phyloP scores from a whole-genome alignment of 345 rosid species.

The Rhizophora apiculata region DNA sequence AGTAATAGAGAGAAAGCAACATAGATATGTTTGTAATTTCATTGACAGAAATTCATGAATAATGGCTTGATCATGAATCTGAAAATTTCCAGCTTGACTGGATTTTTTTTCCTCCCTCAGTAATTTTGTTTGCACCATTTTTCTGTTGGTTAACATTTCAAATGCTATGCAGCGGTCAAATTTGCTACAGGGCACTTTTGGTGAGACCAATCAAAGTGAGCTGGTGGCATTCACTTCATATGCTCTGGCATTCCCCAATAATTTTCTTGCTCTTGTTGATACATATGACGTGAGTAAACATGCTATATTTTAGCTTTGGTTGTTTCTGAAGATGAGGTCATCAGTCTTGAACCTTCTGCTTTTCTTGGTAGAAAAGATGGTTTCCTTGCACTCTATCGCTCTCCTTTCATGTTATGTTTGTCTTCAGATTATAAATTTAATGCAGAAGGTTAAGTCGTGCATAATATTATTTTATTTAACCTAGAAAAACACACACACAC shows the following conservation, averaged over 20 bases:
- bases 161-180: constrained; percentile 54
- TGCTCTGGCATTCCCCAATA: constrained; percentile 84
- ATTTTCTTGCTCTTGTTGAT: constrained; percentile 87
- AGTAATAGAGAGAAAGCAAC: too few species aligned
- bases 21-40: too few species aligned
- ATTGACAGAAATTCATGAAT: not conserved
- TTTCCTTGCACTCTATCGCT: not conserved
- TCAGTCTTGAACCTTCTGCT: constrained; percentile 1
- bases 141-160: constrained; percentile 16
- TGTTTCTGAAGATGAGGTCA: not conserved
- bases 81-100: not conserved
- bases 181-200: constrained; percentile 47
- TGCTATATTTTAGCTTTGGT: not conserved
- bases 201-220: constrained; percentile 92
- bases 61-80: not conserved
- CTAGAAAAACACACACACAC: not conserved
- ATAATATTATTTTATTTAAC: not conserved
- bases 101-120: too few species aligned
- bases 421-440: constrained; percentile 7
- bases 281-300: constrained; percentile 75
- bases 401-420: not conserved
- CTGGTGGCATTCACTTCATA: constrained; percentile 90
- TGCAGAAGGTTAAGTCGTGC: not conserved
- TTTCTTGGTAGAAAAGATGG: constrained; percentile 1
- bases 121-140: not conserved